Percentiles rank a stretch among this genome's conserved stretches.
phyloP scores from a whole-genome alignment of 805 yeast species.

The Metahyphopichia silvanorum region DNA sequence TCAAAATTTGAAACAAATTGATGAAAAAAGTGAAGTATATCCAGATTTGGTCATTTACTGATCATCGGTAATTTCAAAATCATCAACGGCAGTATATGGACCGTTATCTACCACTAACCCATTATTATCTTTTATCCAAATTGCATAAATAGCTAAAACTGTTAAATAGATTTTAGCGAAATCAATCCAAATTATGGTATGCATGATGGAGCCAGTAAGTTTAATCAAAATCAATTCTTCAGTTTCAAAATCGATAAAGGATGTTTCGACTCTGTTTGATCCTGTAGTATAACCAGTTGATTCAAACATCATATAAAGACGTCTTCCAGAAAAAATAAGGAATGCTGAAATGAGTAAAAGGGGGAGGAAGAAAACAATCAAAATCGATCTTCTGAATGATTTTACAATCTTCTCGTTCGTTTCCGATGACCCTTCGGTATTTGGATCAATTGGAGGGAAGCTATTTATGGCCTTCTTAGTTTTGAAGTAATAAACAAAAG shows the following conservation, averaged over 20 bases:
- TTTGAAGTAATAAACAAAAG: conserved; percentile 18
- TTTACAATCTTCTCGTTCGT: conserved; percentile 12
- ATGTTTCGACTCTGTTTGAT: neutral
- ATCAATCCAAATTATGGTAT: neutral
- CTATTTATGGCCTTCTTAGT: conserved; percentile 23
- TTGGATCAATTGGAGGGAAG: conserved; percentile 23
- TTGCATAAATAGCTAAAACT: conserved; percentile 12
- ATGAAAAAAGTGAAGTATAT: neutral
- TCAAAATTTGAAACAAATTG: neutral
- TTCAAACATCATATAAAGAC: neutral
- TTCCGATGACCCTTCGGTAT: conserved; percentile 11
- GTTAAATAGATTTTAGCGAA: neutral
- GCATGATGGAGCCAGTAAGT: neutral
- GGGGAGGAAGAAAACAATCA: conserved; percentile 24
- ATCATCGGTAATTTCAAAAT: conserved; percentile 15
- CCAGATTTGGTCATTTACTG: neutral
- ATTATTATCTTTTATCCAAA: conserved; percentile 29
- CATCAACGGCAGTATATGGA: conserved; percentile 11
- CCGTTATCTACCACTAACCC: conserved; percentile 22
- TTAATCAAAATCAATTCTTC: neutral
- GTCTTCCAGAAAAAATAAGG: neutral
- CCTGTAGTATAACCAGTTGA: neutral
- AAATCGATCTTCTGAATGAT: conserved; percentile 24
- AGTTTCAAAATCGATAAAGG: neutral
- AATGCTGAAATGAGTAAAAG: conserved; percentile 4